Percentiles rank a stretch among this genome's conserved stretches.
phyloP scores from a whole-genome alignment of 2,329 filamentous ascomycete species.

The Delphinella strobiligena region DNA sequence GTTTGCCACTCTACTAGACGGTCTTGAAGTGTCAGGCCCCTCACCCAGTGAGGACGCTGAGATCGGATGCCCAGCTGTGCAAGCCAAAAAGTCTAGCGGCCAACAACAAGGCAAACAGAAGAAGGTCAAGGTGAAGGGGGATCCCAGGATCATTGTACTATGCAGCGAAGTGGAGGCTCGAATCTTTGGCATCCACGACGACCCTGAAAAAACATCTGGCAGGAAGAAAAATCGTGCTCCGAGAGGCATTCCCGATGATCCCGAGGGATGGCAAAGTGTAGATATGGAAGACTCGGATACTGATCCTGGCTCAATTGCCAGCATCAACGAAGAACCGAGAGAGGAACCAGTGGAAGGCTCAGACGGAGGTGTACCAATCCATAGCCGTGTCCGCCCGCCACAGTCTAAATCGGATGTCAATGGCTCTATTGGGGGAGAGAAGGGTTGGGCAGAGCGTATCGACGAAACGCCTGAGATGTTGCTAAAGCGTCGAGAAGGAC shows the following conservation, averaged over 20 bases:
- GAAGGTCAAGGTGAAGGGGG: slow-evolving; percentile 29
- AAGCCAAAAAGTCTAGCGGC: background rate
- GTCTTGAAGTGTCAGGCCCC: slow-evolving; percentile 9
- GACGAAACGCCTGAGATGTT: slow-evolving; percentile 41
- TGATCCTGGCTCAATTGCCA: slow-evolving; percentile 1
- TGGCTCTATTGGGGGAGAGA: slow-evolving; percentile 43
- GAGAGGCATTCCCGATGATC: slow-evolving; percentile 25
- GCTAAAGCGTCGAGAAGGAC: slow-evolving; percentile 36
- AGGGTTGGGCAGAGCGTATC: slow-evolving; percentile 40
- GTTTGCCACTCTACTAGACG: slow-evolving; percentile 32
- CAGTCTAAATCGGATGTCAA: slow-evolving; percentile 41
- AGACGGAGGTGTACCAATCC: slow-evolving; percentile 10
- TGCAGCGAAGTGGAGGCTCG: slow-evolving; percentile 39
- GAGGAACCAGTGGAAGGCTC: slow-evolving; percentile 8
- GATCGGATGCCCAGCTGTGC: slow-evolving; percentile 1
- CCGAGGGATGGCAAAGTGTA: slow-evolving; percentile 31
- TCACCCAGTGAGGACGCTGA: slow-evolving; percentile 1
- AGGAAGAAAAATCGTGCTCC: slow-evolving; percentile 34
- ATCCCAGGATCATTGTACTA: slow-evolving; percentile 36
- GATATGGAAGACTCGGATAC: slow-evolving; percentile 26
- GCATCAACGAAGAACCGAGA: background rate
- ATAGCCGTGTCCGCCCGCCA: slow-evolving; percentile 20
- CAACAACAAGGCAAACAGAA: slow-evolving; percentile 3
- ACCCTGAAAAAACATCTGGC: slow-evolving; percentile 34
- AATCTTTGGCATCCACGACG: slow-evolving; percentile 36